These are phyloP conservation scores for Aspergillus costaricaensis DNA, from an alignment of 2,329 filamentous ascomycete species.

Conservation along the genomic window DNA sequence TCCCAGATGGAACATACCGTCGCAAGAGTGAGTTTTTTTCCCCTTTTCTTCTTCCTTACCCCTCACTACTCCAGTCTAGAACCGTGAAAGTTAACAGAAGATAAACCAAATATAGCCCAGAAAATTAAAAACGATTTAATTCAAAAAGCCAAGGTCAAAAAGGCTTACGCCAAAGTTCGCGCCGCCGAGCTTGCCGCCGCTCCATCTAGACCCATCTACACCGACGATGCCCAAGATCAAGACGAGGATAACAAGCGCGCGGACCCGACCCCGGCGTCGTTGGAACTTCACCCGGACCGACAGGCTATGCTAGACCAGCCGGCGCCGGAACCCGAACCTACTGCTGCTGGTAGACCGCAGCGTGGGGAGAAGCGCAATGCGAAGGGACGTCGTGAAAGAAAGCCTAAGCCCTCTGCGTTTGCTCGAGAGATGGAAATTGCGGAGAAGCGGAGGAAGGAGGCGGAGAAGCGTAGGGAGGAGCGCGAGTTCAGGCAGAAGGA, in stretches of 20 bases:
- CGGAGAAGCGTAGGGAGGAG: constrained; percentile 66
- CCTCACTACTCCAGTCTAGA: too few species aligned
- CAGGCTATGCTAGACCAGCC: constrained; percentile 59
- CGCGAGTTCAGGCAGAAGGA: constrained; percentile 73
- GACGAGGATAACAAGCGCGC: constrained; percentile 9
- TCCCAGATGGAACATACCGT: constrained; percentile 85
- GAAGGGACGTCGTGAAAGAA: constrained; percentile 33
- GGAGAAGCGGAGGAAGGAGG: constrained; percentile 58
- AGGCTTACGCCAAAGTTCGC: constrained; percentile 87
- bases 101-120: constrained; percentile 57
- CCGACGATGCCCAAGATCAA: constrained; percentile 19
- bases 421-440: constrained; percentile 70
- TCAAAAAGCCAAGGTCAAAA: constrained; percentile 89
- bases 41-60: too few species aligned
- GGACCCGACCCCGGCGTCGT: constrained; percentile 35
- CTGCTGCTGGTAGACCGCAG: constrained; percentile 17
- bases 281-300: constrained; percentile 63
- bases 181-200: constrained; percentile 53
- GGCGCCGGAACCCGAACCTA: constrained; percentile 25
- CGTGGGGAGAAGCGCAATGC: constrained; percentile 30
- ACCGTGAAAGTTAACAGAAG: neutral
- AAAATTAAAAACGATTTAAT: constrained; percentile 90
- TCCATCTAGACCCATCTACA: constrained; percentile 37
- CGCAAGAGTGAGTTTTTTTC: constrained; percentile 63
- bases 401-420: constrained; percentile 54